Percentiles rank a stretch among this genome's conserved stretches.
Evolutionary conservation across 2,329 filamentous ascomycete genomes (phyloP).

Genomic region (Aspergillus luchuensis): DNA sequence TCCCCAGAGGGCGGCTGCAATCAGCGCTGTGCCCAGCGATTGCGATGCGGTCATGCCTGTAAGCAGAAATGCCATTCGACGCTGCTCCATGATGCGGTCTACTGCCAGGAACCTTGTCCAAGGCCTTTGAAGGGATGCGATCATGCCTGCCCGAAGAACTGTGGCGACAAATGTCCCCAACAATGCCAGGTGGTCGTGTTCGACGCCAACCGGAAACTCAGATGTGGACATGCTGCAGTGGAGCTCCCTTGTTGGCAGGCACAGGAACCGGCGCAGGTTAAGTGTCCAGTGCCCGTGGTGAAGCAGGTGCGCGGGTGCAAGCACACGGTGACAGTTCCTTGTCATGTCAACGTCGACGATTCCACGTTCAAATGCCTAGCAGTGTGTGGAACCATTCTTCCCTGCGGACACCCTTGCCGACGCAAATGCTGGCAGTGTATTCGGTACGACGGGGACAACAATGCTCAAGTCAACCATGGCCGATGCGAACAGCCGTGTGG

Average conservation of each 20-base stretch:
- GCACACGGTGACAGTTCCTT: conserved; percentile 56
- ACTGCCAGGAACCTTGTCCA: conserved; percentile 46
- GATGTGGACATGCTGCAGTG: conserved; percentile 34
- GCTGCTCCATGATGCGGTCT: conserved; percentile 43
- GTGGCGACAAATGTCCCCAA: conserved; percentile 45
- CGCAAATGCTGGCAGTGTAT: conserved; percentile 54
- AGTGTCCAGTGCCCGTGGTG: conserved; percentile 52
- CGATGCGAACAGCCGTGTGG: conserved; percentile 49
- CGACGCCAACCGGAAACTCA: conserved; percentile 11
- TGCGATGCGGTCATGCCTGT: conserved; percentile 52
- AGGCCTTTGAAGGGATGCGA: conserved; percentile 40
- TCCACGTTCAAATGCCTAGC: conserved; percentile 51
- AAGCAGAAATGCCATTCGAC: conserved; percentile 49
- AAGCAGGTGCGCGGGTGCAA: conserved; percentile 57
- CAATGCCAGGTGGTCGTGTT: conserved; percentile 30
- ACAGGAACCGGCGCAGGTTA: conserved; percentile 51
- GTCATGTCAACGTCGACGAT: conserved; percentile 50
- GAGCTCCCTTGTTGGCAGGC: conserved; percentile 39
- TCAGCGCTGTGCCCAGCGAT: conserved; percentile 49
- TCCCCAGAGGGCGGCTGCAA: conserved; percentile 66
- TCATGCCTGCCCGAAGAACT: conserved; percentile 45
- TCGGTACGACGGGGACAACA: conserved; percentile 34
- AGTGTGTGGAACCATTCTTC: conserved; percentile 49
- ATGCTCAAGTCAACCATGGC: conserved; percentile 46
- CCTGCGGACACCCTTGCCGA: conserved; percentile 63